Evolutionary conservation across 352 stramenopile species (phyloP).

Genomic region (Globisporangium heterothallicum): DNA sequence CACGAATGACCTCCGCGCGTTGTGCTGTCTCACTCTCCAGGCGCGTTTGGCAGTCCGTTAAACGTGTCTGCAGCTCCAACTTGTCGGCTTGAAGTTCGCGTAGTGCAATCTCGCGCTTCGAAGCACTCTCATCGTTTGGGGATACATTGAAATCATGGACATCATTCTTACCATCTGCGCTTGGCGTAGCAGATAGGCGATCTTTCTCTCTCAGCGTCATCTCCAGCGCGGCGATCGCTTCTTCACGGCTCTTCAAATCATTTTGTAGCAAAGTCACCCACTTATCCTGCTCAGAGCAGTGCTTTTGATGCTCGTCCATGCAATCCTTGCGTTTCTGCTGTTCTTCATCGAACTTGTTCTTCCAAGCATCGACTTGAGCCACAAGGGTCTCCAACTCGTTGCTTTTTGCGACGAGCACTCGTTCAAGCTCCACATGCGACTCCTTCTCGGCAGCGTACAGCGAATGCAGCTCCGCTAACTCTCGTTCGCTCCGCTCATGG

Average conservation of each 20-base stretch:
- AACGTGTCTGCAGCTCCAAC: background rate
- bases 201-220: background rate
- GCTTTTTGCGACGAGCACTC: constrained; percentile 33
- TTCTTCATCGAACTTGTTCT: constrained; percentile 30
- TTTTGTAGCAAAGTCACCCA: constrained; percentile 11
- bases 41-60: constrained; percentile 1
- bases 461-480: constrained; percentile 30
- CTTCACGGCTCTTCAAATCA: constrained; percentile 6
- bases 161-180: background rate
- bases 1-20: background rate
- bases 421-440: constrained; percentile 38
- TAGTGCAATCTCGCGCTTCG: background rate
- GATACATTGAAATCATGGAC: background rate
- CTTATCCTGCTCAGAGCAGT: constrained; percentile 7
- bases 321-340: constrained; percentile 12
- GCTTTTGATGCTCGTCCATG: constrained; percentile 11
- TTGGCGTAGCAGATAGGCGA: background rate
- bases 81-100: background rate
- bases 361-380: constrained; percentile 18
- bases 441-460: constrained; percentile 28
- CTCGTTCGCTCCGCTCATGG: constrained; percentile 24
- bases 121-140: background rate
- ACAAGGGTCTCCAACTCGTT: constrained; percentile 37
- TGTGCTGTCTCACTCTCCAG: constrained; percentile 5
- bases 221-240: constrained; percentile 1